These are phyloP conservation scores for Phaeomoniella chlamydospora DNA, from an alignment of 2,329 filamentous ascomycete species.

Conservation along the genomic window DNA sequence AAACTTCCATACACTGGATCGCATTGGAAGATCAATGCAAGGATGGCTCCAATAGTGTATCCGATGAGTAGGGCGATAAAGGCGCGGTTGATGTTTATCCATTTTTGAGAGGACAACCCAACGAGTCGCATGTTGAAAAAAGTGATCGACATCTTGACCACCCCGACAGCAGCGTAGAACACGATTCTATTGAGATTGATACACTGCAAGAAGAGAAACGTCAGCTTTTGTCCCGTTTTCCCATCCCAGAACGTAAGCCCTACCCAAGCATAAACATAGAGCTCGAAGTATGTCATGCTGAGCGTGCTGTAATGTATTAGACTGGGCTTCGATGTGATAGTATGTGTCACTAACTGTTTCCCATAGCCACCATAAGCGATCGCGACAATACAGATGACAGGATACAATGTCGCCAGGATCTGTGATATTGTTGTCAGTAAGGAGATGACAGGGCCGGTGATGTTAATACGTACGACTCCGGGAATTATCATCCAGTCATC, in stretches of 20 bases:
- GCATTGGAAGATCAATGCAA: slow-evolving; percentile 1
- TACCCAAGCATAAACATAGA: not conserved
- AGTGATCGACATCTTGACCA: slow-evolving; percentile 1
- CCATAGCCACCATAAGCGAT: not conserved
- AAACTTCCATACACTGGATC: not conserved
- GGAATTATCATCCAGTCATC: not conserved
- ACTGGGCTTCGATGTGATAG: not conserved
- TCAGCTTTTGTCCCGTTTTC: not conserved
- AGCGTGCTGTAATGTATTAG: not conserved
- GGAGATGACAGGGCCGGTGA: not conserved
- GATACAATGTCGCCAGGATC: not conserved
- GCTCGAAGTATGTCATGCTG: not conserved
- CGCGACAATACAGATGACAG: not conserved
- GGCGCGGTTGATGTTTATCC: not conserved
- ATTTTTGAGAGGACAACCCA: not conserved
- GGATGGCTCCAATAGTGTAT: not conserved
- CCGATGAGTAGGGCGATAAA: not conserved
- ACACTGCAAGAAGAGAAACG: not conserved
- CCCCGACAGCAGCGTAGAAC: not conserved
- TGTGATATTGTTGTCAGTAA: not conserved
- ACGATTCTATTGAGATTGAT: not conserved
- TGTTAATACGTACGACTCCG: not conserved
- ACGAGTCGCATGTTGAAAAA: not conserved
- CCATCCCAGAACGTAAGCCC: not conserved
- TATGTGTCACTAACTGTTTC: not conserved